Percentiles rank a stretch among this genome's conserved stretches.
Conservation (phyloP, 2,329 filamentous ascomycete genomes). For the Aureobasidium sp. region DNA sequence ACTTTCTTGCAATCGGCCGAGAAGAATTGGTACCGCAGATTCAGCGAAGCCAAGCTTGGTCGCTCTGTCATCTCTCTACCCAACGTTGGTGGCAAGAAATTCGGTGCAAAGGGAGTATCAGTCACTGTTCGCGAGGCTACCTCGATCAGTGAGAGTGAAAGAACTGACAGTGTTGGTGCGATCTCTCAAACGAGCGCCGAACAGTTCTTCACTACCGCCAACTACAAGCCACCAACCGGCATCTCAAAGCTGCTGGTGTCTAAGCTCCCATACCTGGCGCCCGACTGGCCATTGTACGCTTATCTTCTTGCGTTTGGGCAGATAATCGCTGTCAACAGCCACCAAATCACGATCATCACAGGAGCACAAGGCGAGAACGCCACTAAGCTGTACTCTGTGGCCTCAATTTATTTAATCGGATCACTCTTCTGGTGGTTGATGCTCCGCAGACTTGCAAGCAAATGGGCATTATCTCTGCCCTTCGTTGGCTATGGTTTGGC, state of each 20-base stretch:
- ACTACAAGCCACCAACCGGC: constrained; percentile 51
- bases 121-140: constrained; percentile 34
- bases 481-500: constrained; percentile 58
- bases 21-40: constrained; percentile 58
- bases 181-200: constrained; percentile 27
- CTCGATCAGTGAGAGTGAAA: constrained; percentile 28
- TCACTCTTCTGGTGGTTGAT: constrained; percentile 57
- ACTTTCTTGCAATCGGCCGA: constrained; percentile 58
- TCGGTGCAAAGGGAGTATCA: constrained; percentile 32
- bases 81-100: constrained; percentile 28
- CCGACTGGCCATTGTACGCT: constrained; percentile 59
- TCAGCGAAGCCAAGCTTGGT: constrained; percentile 53
- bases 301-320: constrained; percentile 56
- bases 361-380: constrained; percentile 55
- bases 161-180: background rate
- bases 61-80: constrained; percentile 33
- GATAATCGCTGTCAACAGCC: constrained; percentile 59
- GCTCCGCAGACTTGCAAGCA: constrained; percentile 51
- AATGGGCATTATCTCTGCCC: constrained; percentile 52
- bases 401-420: constrained; percentile 51
- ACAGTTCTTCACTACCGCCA: constrained; percentile 50
- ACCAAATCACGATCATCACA: constrained; percentile 60
- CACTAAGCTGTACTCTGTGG: constrained; percentile 53
- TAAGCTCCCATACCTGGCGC: constrained; percentile 41
- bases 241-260: constrained; percentile 49